Evolutionary conservation across 2,329 filamentous ascomycete genomes (phyloP).

Genomic region (Hypoxylon sp.): DNA sequence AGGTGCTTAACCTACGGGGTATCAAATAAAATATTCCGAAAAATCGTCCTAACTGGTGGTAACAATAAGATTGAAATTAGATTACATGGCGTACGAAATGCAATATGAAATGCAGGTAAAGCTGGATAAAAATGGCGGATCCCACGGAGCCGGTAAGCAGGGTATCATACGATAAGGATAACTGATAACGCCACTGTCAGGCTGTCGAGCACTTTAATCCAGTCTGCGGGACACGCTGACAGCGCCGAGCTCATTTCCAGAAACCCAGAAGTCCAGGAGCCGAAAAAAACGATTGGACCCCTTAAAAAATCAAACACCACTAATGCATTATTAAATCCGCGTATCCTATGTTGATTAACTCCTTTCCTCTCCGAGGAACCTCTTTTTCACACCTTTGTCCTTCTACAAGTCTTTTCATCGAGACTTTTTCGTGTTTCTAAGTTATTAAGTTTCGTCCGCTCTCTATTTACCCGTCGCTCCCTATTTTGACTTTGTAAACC

Average conservation of each 20-base stretch:
- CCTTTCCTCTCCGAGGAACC: constrained; percentile 30
- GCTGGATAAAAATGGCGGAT: constrained; percentile 29
- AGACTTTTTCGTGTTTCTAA: constrained; percentile 10
- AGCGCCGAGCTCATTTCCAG: constrained; percentile 38
- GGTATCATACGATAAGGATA: constrained; percentile 45
- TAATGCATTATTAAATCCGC: constrained; percentile 44
- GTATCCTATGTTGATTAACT: constrained; percentile 34
- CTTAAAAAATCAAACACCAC: constrained; percentile 32
- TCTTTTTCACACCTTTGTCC: constrained; percentile 11
- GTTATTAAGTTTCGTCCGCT: constrained; percentile 25
- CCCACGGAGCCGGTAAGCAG: constrained; percentile 29
- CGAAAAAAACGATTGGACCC: constrained; percentile 37
- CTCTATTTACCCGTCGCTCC: constrained; percentile 28
- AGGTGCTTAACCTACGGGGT: background rate
- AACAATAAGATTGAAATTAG: constrained; percentile 25
- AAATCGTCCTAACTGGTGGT: constrained; percentile 5
- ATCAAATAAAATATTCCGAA: background rate
- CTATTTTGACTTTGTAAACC: constrained; percentile 31
- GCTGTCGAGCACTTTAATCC: constrained; percentile 40
- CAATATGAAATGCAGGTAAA: constrained; percentile 21
- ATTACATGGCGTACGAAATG: constrained; percentile 30
- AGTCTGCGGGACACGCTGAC: constrained; percentile 39
- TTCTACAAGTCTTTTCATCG: constrained; percentile 27
- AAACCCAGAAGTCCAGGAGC: background rate
- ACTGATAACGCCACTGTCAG: constrained; percentile 51